Evolutionary conservation across 805 yeast genomes (phyloP).

Genomic region (Starmerella riodocensis): DNA sequence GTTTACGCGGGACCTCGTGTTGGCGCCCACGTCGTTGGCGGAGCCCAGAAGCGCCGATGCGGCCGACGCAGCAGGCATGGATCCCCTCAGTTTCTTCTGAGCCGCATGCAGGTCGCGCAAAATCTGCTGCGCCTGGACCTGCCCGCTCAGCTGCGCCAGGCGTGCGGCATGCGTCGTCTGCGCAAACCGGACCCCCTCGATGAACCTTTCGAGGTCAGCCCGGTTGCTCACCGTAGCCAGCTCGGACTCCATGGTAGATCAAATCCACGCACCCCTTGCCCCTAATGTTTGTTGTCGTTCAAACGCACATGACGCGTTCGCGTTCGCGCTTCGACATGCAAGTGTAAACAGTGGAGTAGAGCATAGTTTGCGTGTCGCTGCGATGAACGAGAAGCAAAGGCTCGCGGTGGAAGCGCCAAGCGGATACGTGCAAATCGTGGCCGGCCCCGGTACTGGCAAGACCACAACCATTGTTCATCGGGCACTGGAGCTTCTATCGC

Average conservation of each 20-base stretch:
- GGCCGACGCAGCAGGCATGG: slow-evolving; percentile 10
- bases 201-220: slow-evolving; percentile 17
- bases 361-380: too few species aligned
- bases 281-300: too few species aligned
- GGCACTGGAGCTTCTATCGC: slow-evolving; percentile 53
- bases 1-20: slow-evolving; percentile 8
- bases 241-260: slow-evolving; percentile 1
- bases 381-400: slow-evolving; percentile 33
- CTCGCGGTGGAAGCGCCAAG: slow-evolving; percentile 35
- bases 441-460: slow-evolving; percentile 65
- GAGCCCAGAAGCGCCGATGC: slow-evolving; percentile 9
- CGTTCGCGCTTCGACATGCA: too few species aligned
- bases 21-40: slow-evolving; percentile 11
- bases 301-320: too few species aligned
- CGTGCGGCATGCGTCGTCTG: slow-evolving; percentile 8
- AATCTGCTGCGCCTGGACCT: slow-evolving; percentile 3
- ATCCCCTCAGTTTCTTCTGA: slow-evolving; percentile 8
- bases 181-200: slow-evolving; percentile 11
- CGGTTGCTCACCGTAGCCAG: slow-evolving; percentile 13
- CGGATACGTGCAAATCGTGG: slow-evolving; percentile 39
- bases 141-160: slow-evolving; percentile 5
- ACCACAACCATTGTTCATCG: slow-evolving; percentile 72
- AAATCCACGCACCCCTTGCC: too few species aligned
- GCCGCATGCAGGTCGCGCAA: slow-evolving; percentile 10
- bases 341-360: too few species aligned